These are phyloP conservation scores for Arthrinium puccinioides DNA, from an alignment of 2,329 filamentous ascomycete species.

Conservation along the genomic window DNA sequence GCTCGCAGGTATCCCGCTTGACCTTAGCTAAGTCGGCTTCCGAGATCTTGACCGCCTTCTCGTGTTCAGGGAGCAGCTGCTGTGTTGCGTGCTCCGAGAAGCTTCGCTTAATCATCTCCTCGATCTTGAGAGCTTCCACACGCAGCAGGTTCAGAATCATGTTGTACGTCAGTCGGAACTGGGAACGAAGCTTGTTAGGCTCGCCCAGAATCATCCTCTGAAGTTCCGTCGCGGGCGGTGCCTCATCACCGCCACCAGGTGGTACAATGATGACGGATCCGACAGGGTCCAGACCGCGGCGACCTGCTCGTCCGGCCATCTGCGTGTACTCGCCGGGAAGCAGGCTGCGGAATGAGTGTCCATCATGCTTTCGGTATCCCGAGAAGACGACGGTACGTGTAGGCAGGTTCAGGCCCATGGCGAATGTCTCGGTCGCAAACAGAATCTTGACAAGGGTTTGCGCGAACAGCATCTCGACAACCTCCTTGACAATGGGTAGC, in stretches of 20 bases:
- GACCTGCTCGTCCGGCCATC: conserved; percentile 92
- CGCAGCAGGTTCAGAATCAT: conserved; percentile 96
- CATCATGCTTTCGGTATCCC: conserved; percentile 93
- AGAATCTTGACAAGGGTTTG: conserved; percentile 93
- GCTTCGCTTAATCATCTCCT: conserved; percentile 99
- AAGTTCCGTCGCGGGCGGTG: conserved; percentile 75
- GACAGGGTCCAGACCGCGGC: conserved; percentile 85
- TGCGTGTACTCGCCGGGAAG: conserved; percentile 96
- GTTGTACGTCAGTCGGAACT: conserved; percentile 97
- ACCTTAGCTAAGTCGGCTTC: conserved; percentile 88
- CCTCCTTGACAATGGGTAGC: conserved; percentile 92
- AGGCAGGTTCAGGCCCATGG: conserved; percentile 94
- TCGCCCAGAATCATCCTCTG: conserved; percentile 94
- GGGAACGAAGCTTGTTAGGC: conserved; percentile 88
- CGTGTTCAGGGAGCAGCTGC: conserved; percentile 86
- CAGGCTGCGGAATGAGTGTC: conserved; percentile 82
- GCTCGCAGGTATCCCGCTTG: conserved; percentile 74
- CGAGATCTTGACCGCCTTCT: conserved; percentile 86
- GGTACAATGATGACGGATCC: conserved; percentile 93
- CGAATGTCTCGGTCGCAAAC: conserved; percentile 97
- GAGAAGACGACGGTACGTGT: conserved; percentile 97
- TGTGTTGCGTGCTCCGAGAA: conserved; percentile 98
- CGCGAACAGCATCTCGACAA: conserved; percentile 94
- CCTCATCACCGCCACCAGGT: conserved; percentile 71
- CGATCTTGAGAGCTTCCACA: conserved; percentile 94